Base-by-base conservation (phyloP, 306 rosid genomes). In the Cucumis melo region DNA sequence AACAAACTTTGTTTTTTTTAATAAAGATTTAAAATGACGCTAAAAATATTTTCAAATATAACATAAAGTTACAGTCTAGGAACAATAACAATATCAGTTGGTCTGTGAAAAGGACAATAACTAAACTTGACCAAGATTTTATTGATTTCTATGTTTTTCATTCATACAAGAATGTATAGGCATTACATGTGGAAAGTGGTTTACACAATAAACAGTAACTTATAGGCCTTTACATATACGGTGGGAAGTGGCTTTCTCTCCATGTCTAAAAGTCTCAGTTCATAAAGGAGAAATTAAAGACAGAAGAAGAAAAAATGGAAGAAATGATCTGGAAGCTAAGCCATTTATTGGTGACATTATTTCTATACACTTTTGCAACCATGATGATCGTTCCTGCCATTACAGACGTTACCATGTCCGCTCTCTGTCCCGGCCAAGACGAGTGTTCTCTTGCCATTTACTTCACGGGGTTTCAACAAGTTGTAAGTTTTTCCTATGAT, bases 371-470 rank as follows among this genome's bases (percentile, higher is more conserved):
- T 75, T 83, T 85, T 41, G 39, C 87, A 3, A 59, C 64, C 8
- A 81, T 54, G 51, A 87, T 85, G 86, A 85, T 83, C 78, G 34
- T 76, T 41, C 91, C 89, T 8, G 82, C 86, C 58, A 85, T 87
- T 41, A 81, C 88, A 4, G 91, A 87, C 36, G 87, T 87, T 14
- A 85, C 86, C 9, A 78, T 87, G 87, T 65, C 81, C 4, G 87
- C 91, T 5, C 79, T 87, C 3, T 87, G 89, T 77, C 91, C 91
- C 17, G 91, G 87, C 24, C 39, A 51, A 83, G 84, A 87, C 29
- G 82, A 83, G 71, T 85, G 91, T 75, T 85, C 89, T 0, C 7
- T 85, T 8, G 91, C 91, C 39, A 87, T 87, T 58, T 85, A 87
- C 79, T 83, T 87, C 77, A 80, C 89, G 15, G 91, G 91, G 8